A percentile compares a stretch with the other conserved stretches of the same genome.
phyloP scores from a whole-genome alignment of 805 yeast species.

The Scheffersomyces spartinae region DNA sequence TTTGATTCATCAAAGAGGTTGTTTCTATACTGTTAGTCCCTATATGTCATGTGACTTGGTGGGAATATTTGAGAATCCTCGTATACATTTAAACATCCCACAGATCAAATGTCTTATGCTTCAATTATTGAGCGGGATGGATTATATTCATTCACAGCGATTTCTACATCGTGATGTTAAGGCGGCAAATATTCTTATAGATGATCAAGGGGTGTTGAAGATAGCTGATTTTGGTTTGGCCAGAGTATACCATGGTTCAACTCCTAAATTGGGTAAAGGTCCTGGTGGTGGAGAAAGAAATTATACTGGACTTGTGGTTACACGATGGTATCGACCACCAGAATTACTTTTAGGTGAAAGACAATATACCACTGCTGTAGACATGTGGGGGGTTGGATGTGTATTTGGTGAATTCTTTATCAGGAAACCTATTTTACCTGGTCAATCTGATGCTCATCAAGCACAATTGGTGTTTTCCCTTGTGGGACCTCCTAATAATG shows the following conservation, averaged over 20 bases:
- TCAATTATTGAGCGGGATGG: constrained; percentile 71
- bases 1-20: constrained; percentile 24
- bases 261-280: constrained; percentile 39
- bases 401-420: constrained; percentile 86
- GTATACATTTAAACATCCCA: constrained; percentile 43
- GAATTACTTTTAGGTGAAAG: constrained; percentile 81
- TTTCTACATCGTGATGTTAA: constrained; percentile 84
- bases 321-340: constrained; percentile 97
- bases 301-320: constrained; percentile 67
- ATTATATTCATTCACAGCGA: constrained; percentile 57
- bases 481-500: constrained; percentile 65
- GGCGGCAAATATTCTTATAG: constrained; percentile 87
- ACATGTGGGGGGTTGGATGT: constrained; percentile 97
- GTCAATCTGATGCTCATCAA: constrained; percentile 80
- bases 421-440: constrained; percentile 74
- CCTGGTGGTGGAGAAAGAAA: constrained; percentile 38
- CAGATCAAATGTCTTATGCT: constrained; percentile 75
- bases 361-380: constrained; percentile 86
- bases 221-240: constrained; percentile 97
- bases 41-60: constrained; percentile 89
- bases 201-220: constrained; percentile 64
- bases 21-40: constrained; percentile 80
- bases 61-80: constrained; percentile 77
- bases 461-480: constrained; percentile 70
- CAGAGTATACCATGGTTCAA: constrained; percentile 51